Evolutionary conservation across 2,329 filamentous ascomycete genomes (phyloP).

Genomic region (Chaetothyriales sp.): DNA sequence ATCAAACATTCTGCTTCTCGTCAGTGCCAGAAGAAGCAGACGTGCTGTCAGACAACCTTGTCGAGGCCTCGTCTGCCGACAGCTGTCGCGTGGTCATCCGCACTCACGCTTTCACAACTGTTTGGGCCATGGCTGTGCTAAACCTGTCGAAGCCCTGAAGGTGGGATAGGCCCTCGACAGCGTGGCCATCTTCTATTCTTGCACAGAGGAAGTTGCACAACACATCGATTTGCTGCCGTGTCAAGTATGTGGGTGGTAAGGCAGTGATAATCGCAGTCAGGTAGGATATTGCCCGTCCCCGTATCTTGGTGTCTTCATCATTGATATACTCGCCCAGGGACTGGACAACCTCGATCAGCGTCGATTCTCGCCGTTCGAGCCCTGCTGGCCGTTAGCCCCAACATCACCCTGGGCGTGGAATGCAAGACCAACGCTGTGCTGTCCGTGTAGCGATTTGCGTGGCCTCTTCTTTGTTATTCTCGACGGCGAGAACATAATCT

Average conservation of each 20-base stretch:
- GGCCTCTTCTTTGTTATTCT: constrained; percentile 32
- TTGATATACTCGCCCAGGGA: constrained; percentile 53
- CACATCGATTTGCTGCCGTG: constrained; percentile 46
- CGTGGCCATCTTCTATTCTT: constrained; percentile 47
- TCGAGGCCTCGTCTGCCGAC: constrained; percentile 7
- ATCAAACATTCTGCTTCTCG: constrained; percentile 29
- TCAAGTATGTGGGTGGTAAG: constrained; percentile 40
- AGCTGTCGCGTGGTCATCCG: constrained; percentile 11
- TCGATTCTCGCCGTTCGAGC: constrained; percentile 44
- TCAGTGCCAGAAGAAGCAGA: constrained; percentile 2
- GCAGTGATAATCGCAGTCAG: constrained; percentile 31
- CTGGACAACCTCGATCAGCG: constrained; percentile 47
- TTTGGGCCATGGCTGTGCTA: constrained; percentile 40
- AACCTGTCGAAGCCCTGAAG: constrained; percentile 47
- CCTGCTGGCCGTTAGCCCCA: constrained; percentile 25
- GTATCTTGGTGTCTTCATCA: constrained; percentile 44
- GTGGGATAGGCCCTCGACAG: constrained; percentile 42
- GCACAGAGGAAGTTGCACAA: constrained; percentile 50
- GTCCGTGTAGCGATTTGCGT: constrained; percentile 29
- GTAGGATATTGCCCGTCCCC: constrained; percentile 41
- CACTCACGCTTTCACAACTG: constrained; percentile 38
- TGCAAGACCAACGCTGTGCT: constrained; percentile 27
- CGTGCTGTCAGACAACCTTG: constrained; percentile 11
- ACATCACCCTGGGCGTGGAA: not conserved
- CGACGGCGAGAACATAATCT: constrained; percentile 33